These are phyloP conservation scores for Penicillium nucicola DNA, from an alignment of 495 filamentous ascomycete genomes.

Conservation along the genomic window DNA sequence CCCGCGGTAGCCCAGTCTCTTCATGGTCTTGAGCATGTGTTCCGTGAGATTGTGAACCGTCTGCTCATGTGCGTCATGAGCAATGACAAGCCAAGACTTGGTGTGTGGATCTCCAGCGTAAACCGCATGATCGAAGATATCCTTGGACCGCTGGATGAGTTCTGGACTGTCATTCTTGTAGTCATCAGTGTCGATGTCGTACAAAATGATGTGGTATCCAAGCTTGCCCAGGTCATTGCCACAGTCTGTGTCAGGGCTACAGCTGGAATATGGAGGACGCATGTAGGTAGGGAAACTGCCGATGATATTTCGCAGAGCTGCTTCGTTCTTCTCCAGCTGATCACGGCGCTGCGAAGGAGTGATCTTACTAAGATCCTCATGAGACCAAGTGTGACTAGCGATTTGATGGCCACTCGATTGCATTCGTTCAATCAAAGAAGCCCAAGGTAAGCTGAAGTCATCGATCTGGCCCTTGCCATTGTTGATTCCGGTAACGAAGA, in stretches of 20 bases:
- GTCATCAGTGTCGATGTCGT: constrained; percentile 77
- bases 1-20: constrained; percentile 54
- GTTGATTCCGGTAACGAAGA: constrained; percentile 77
- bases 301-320: constrained; percentile 72
- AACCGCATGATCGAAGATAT: constrained; percentile 63
- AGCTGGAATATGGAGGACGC: constrained; percentile 78
- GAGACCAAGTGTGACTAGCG: constrained; percentile 83
- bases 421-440: constrained; percentile 66
- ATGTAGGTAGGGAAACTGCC: constrained; percentile 85
- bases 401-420: constrained; percentile 72
- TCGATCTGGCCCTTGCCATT: constrained; percentile 71
- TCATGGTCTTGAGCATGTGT: constrained; percentile 63
- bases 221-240: constrained; percentile 56
- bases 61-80: constrained; percentile 77
- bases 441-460: constrained; percentile 52
- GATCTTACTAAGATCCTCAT: constrained; percentile 64
- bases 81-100: constrained; percentile 62
- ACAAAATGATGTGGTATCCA: constrained; percentile 74
- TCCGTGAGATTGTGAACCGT: constrained; percentile 73
- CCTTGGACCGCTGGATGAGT: constrained; percentile 67
- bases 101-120: constrained; percentile 33
- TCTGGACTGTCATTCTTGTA: constrained; percentile 61
- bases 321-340: constrained; percentile 77
- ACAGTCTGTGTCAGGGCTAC: constrained; percentile 54
- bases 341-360: constrained; percentile 53